Base-by-base conservation (phyloP, 345 rosid genomes). In the Eutrema yunnanense region DNA sequence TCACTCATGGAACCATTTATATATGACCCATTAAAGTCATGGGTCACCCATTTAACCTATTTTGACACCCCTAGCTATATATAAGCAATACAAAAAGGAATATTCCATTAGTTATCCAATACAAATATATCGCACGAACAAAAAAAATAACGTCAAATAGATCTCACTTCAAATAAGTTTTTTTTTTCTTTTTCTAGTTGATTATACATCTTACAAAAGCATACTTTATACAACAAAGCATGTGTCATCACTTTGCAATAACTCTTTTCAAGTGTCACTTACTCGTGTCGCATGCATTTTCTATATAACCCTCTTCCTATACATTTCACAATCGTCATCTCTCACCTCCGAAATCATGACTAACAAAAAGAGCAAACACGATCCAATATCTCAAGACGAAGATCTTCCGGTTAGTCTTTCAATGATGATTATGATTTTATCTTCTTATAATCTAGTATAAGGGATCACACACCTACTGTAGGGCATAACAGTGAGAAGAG, bases 241-340 rank as follows among this genome's bases (percentile, higher is more conserved):
- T 68, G 58, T 44, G 50, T 54, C 70, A 55, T 76, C 75, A 76
- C 79, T 44, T 69, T 38, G 74, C 71, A 76, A 48, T 62, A 53
- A 75, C 57, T 52, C 40, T 68, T 75, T 62, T 54, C 33, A 44
- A 75, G 52, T 68, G 44, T 69, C 46, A 62, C 53, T 58, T 44
- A 53, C 34, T 36, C 51, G 34, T 41, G 14, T 56, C 75, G 63
- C 71, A 70, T 76, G 67, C 62, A 70, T 59, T 69, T 64, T 55
- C 61, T 69, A 51, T 76, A 55, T 19, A 59, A 5, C 14, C 19
- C 13, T 41, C 51, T 46, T 44, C 41, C 3, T 53, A 36, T 29
- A 62, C 55, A 56, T 64, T 64, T 71, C 75, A 70, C 54, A 55
- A 48, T 42, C 78, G 50, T 57, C 74, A 75, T 38, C 58, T 43